Conservation (phyloP, 768 basidiomycete species). For the Lactifluus echinatus region DNA sequence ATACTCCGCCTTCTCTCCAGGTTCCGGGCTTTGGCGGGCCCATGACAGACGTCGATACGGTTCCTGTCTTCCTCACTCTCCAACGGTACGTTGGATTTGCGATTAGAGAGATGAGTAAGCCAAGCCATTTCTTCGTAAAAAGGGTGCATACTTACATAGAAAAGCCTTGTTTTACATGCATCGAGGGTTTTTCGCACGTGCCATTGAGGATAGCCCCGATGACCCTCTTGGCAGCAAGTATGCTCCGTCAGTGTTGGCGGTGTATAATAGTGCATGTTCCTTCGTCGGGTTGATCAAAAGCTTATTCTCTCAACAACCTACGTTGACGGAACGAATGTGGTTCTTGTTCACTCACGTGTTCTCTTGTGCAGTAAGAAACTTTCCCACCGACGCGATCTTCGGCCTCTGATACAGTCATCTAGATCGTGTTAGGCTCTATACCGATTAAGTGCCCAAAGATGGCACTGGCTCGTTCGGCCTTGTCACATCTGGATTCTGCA, state of each 20-base stretch:
- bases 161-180: constrained; percentile 66
- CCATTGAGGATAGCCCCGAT: constrained; percentile 49
- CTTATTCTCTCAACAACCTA: constrained; percentile 55
- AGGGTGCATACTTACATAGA: background rate
- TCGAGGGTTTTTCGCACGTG: constrained; percentile 65
- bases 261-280: constrained; percentile 59
- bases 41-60: constrained; percentile 33
- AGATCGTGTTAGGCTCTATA: constrained; percentile 67
- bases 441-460: constrained; percentile 52
- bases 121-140: background rate
- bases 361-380: constrained; percentile 49
- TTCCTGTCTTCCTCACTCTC: constrained; percentile 52
- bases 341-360: constrained; percentile 68
- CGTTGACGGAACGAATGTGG: constrained; percentile 63
- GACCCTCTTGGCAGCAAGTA: constrained; percentile 68
- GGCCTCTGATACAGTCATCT: background rate
- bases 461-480: constrained; percentile 55
- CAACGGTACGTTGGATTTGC: constrained; percentile 59
- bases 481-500: constrained; percentile 60
- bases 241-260: constrained; percentile 57
- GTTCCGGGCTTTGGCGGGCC: constrained; percentile 52
- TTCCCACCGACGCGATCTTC: background rate
- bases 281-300: constrained; percentile 60
- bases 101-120: constrained; percentile 59
- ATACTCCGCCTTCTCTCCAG: constrained; percentile 55